These are phyloP conservation scores for Juglanconis juglandina DNA, from an alignment of 2,329 filamentous ascomycete genomes.

Conservation along the genomic window DNA sequence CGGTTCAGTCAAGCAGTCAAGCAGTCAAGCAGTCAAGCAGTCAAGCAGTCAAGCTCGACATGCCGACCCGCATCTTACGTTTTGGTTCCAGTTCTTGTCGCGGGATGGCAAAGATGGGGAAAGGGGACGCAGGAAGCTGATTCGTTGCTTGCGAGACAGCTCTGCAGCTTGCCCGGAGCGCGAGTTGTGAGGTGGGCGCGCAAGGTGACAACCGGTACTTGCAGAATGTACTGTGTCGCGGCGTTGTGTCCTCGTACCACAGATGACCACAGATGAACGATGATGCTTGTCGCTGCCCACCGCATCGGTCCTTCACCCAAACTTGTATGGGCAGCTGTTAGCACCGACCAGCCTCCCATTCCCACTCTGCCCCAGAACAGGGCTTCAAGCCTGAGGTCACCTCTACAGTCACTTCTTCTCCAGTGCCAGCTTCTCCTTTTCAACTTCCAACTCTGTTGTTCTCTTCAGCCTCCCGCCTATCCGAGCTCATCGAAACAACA, in stretches of 20 bases:
- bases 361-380: not conserved
- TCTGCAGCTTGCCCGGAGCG: too few relatives aligned
- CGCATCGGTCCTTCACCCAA: not conserved
- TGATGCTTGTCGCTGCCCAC: not conserved
- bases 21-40: not conserved
- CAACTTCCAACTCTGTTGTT: not conserved
- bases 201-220: not conserved
- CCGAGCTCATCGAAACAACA: not conserved
- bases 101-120: not conserved
- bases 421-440: constrained; percentile 1
- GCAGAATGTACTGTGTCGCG: not conserved
- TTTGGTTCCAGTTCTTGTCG: not conserved
- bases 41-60: not conserved
- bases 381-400: constrained; percentile 4
- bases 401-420: constrained; percentile 4
- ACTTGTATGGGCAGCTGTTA: not conserved
- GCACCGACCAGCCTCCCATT: not conserved
- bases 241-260: not conserved
- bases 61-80: constrained; percentile 2
- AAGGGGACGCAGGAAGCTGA: not conserved
- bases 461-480: not conserved
- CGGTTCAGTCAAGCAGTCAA: too few relatives aligned
- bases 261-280: not conserved
- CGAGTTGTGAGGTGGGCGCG: too few relatives aligned
- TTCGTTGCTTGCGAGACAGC: not conserved